Evolutionary conservation across 1,139 yeast genomes (phyloP).

Genomic region (Hemisphaericaspora lyxosophila): DNA sequence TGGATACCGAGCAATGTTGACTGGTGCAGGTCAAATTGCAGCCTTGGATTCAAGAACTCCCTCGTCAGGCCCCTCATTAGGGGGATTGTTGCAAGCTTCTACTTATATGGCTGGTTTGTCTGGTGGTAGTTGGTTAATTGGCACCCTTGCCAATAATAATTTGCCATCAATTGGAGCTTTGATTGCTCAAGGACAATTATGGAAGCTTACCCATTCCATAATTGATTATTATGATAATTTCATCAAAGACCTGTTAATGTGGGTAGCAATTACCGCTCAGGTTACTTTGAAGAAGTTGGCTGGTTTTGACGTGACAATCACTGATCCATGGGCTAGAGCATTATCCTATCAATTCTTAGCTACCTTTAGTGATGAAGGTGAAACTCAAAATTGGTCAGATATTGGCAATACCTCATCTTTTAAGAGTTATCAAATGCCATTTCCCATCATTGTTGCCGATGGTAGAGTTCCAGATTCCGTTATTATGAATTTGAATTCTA

Average conservation of each 20-base stretch:
- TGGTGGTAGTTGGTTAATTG: conserved; percentile 48
- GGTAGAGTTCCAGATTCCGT: conserved; percentile 39
- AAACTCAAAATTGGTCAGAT: conserved; percentile 42
- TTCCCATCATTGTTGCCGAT: conserved; percentile 40
- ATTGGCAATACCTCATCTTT: conserved; percentile 30
- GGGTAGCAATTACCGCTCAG: conserved; percentile 30
- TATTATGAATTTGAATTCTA: conserved; percentile 38
- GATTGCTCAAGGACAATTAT: conserved; percentile 26
- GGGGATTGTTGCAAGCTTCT: conserved; percentile 41
- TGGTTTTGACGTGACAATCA: conserved; percentile 38
- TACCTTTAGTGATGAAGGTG: conserved; percentile 19
- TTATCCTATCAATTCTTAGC: conserved; percentile 34
- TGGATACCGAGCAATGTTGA: conserved; percentile 47
- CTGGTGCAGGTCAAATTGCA: conserved; percentile 42
- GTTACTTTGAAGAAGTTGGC: conserved; percentile 20
- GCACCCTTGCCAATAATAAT: conserved; percentile 37
- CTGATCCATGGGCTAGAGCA: conserved; percentile 49
- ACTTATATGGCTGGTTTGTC: conserved; percentile 43
- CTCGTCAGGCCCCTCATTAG: conserved; percentile 30
- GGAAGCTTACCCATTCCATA: conserved; percentile 42
- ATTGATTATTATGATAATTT: conserved; percentile 34
- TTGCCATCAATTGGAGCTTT: conserved; percentile 39
- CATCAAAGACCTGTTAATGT: neutral
- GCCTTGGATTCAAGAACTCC: conserved; percentile 37
- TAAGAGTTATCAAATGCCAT: conserved; percentile 39